Evolutionary conservation across 148 eudicot genomes (phyloP), one percentile per base, ranked within the genome.

Genomic region (Rhododendron vialii): DNA sequence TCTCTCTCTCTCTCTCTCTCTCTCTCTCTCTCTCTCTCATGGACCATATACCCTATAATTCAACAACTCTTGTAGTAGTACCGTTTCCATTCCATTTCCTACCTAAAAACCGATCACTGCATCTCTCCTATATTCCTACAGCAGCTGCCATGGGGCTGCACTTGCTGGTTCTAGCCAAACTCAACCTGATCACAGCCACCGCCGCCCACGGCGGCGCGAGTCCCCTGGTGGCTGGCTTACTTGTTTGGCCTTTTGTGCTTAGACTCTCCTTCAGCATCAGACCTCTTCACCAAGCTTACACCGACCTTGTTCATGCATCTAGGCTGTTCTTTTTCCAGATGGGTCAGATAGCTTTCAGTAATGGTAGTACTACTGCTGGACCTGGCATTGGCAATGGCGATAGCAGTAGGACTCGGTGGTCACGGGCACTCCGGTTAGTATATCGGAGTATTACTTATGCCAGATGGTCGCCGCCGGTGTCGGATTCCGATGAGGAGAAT

Each of bases 261-360:
- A 89, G 87, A 69, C 33, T 87, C 15, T 78, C 83, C 80, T 33
- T 85, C 84, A 88, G 87, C 47, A 77, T 86, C n/a, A 74, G 86
- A 74, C 83, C 91, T 20, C 73, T 90, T 18, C 74, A 48, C 8
- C 88, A 53, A 30, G 81, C 74, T 30, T 88, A 47, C n/a, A 38
- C n/a, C 6, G 86, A 88, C 47, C 76, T 89, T 17, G 3, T 83
- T 8, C 47, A 74, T 22, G 57, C 87, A 0, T 36, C 83, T 1
- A 82, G 92, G 78, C 88, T 92, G 9, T 89, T 90, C 82, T 55
- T 92, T 24, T 92, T 92, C 73, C 93, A 87, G 38, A 24, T 92
- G 57, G 48, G 84, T 36, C 92, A 77, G 17, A 90, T 92, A 5
- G 84, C 87, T n/a, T 75, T 87, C n/a, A 82, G 81, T 35, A 33